A percentile compares a stretch with the other conserved stretches of the same genome.
Evolutionary conservation across 176 grass and related monocot species (phyloP).

Genomic region (Zoysia japonica): DNA sequence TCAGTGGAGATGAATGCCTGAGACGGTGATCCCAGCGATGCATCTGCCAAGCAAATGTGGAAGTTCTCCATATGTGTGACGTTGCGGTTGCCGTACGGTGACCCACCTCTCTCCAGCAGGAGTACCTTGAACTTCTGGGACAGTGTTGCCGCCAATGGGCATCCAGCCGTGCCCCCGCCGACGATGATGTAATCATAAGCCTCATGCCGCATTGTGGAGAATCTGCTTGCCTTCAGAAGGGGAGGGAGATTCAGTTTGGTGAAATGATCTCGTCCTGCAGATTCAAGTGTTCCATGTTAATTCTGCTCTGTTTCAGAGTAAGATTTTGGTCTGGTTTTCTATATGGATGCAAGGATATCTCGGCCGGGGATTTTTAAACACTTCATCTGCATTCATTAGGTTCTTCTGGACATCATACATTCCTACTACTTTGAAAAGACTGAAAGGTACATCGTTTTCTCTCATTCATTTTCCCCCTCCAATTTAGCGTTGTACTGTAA

Average conservation of each 20-base stretch:
- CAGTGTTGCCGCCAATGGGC: slow-evolving; percentile 82
- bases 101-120: slow-evolving; percentile 78
- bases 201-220: slow-evolving; percentile 39
- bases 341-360: slow-evolving; percentile 4
- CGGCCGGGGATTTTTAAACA: not conserved
- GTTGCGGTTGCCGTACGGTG: slow-evolving; percentile 87
- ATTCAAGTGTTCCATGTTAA: slow-evolving; percentile 38
- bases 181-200: slow-evolving; percentile 84
- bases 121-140: slow-evolving; percentile 78
- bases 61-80: slow-evolving; percentile 85
- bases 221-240: slow-evolving; percentile 67
- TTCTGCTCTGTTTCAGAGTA: slow-evolving; percentile 22
- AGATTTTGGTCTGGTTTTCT: not conserved
- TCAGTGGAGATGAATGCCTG: slow-evolving; percentile 85
- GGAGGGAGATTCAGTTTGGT: slow-evolving; percentile 45
- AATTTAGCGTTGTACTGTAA: not conserved
- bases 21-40: slow-evolving; percentile 61
- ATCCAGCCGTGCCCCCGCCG: slow-evolving; percentile 81
- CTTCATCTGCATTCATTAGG: slow-evolving; percentile 17
- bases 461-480: not conserved
- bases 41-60: slow-evolving; percentile 73
- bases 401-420: slow-evolving; percentile 26
- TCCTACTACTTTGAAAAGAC: not conserved
- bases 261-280: slow-evolving; percentile 54
- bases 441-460: slow-evolving; percentile 11